phyloP scores from a whole-genome alignment of 1,139 yeast species.

The Hemisphaericaspora xylofermentans region DNA sequence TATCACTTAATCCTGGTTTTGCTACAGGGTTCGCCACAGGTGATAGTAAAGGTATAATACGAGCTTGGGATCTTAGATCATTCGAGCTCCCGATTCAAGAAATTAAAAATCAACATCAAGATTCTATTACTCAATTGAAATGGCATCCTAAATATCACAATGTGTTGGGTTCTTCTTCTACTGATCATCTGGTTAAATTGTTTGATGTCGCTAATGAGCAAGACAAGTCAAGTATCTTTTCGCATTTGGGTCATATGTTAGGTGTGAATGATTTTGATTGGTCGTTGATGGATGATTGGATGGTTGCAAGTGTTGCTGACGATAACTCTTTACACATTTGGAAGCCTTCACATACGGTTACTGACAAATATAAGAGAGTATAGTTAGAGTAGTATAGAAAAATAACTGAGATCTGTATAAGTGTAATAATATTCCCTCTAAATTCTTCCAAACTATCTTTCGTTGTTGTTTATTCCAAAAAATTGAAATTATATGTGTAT shows the following conservation, averaged over 20 bases:
- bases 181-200: conserved; percentile 66
- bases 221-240: conserved; percentile 52
- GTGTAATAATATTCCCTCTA: no score
- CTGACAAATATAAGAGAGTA: conserved; percentile 13
- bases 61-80: conserved; percentile 70
- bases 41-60: conserved; percentile 56
- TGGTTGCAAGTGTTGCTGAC: conserved; percentile 79
- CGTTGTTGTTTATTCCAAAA: background rate
- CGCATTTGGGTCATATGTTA: conserved; percentile 87
- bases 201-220: conserved; percentile 55
- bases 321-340: conserved; percentile 89
- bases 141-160: conserved; percentile 73
- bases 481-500: background rate
- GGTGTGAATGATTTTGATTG: conserved; percentile 86
- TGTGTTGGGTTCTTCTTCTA: conserved; percentile 70
- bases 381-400: background rate
- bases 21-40: conserved; percentile 64
- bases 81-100: conserved; percentile 20
- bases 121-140: conserved; percentile 64
- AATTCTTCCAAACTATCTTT: background rate
- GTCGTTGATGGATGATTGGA: conserved; percentile 79
- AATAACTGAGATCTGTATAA: background rate
- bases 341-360: conserved; percentile 52
- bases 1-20: conserved; percentile 62
- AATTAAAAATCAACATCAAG: conserved; percentile 48